A percentile compares a stretch with the other conserved stretches of the same genome.
These are phyloP conservation scores for Zoysia pacifica DNA, from an alignment of 176 grass and related monocot genomes.

Conservation along the genomic window DNA sequence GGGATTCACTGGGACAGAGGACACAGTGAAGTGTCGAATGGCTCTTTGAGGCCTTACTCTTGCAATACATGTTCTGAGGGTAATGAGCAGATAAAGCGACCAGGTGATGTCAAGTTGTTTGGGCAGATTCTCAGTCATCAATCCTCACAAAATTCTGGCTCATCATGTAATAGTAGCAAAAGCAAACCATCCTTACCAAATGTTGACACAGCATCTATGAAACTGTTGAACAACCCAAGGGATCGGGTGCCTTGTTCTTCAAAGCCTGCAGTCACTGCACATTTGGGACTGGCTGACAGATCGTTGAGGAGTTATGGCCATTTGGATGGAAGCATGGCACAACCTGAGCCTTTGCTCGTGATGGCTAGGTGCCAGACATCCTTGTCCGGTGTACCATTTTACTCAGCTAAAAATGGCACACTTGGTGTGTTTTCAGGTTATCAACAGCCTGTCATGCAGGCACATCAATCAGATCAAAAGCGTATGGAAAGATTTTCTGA, in stretches of 20 bases:
- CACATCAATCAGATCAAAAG: constrained; percentile 47
- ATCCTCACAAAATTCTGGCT: constrained; percentile 58
- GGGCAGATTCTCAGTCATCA: constrained; percentile 73
- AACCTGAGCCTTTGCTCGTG: constrained; percentile 50
- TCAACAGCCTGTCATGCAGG: constrained; percentile 48
- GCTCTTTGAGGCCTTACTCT: constrained; percentile 30
- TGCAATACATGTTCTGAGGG: constrained; percentile 43
- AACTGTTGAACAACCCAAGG: constrained; percentile 31
- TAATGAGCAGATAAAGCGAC: constrained; percentile 48
- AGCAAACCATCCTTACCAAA: constrained; percentile 43
- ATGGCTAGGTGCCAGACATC: constrained; percentile 57
- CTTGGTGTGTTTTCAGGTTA: constrained; percentile 46
- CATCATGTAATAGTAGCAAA: constrained; percentile 49
- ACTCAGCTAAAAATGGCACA: constrained; percentile 56
- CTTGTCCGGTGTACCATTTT: constrained; percentile 51
- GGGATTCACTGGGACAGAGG: constrained; percentile 24
- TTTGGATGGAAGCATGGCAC: constrained; percentile 52
- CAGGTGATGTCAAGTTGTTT: constrained; percentile 83
- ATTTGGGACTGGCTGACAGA: constrained; percentile 50
- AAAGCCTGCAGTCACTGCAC: constrained; percentile 9
- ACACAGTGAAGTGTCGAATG: constrained; percentile 26
- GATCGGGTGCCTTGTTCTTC: constrained; percentile 48
- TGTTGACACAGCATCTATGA: constrained; percentile 32
- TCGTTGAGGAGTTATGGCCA: constrained; percentile 44
- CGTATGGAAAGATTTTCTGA: constrained; percentile 48